Base-by-base conservation (phyloP, 805 yeast genomes). In the Candida lessepsii region DNA sequence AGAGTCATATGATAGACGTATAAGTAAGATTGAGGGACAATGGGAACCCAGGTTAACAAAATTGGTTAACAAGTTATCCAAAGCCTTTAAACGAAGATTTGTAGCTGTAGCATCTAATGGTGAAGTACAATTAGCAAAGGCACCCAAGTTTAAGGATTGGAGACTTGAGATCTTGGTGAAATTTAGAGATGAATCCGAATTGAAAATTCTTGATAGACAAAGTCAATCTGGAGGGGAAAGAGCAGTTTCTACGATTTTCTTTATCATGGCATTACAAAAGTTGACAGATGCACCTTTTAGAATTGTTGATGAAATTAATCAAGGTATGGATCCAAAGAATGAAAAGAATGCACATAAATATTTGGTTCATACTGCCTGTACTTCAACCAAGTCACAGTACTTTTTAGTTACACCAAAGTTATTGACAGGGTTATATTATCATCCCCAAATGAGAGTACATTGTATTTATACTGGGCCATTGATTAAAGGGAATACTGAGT, bases 181-280 rank as follows among this genome's bases (percentile, higher is more conserved):
- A 46, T 93, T 93, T 59, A 74, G 99, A 54, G 88, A 84, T 48
- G 77, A 73, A 35, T 80, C 89, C 11, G 80, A 73, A n/a, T 59
- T 85, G 44, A 80, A 81, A 47, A 76, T 77, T 14, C 70, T 93
- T 35, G 90, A 87, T 53, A 79, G 87, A n/a, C 88, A 84, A 42
- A 79, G 91, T 2, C 99, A 93, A 58, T 87, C 96, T 1, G 99
- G 99, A 41, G 99, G 99, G 37, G 99, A 93, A 61, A 78, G 96
- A 54, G 95, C 98, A 1, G 96, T 93, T 0, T 83, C 97, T 0
- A 93, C 98, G 0, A 91, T 91, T 2, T 76, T 90, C 38, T 93
- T 85, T 57, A 76, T 93, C 56, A 86, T 93, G 71, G 82, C 98
- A 1, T 68, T 93, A 47, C 99, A 93, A 64, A 91, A 89, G 9